Evolutionary conservation across 2,329 filamentous ascomycete species (phyloP), one percentile per base, ranked within the genome.

Genomic region (Akanthomyces uredinophilus): DNA sequence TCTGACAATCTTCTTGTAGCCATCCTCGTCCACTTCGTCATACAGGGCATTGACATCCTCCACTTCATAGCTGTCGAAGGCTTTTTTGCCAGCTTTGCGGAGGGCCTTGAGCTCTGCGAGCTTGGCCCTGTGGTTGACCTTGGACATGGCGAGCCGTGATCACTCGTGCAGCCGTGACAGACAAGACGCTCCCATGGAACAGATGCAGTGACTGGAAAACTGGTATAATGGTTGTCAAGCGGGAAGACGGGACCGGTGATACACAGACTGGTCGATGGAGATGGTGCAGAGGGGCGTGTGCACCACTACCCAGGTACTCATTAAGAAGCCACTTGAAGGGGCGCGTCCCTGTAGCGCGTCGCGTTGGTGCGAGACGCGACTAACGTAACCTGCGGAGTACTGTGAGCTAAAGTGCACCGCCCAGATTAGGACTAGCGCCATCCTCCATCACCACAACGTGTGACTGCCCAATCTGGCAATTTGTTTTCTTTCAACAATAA

Each of bases 1-100:
- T 47, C 95, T 86, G 16, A 99, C 92, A 67, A 98, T 89, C 74
- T 96, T 96, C 80, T 97, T 97, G 81, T 99, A 99, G 57, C 91
- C 90, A 70, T 95, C 94, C 70, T 99, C 95, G 71, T 98, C 93
- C 53, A 99, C 92, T 70, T 96, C 93, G 66, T 98, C 95, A 78
- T 98, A 99, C 50, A 99, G 81, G 68, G 91, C 87, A 66, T 88
- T 85, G 69, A 91, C 89, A 65, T 98, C 88, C 69, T 92, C 85
- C 65, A 97, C 86, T 75, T 96, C 81, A 78, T 98, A 99, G 64
- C 84, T 87, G 69, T 92, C 89, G 66, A 96, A 87, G 67, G 89
- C 88, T 77, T 95, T 97, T 81, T 96, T 96, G 77, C 95, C 95
- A 60, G 92, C 86, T 70, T 91, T 87, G 71, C 92, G 89, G 67